phyloP scores from a whole-genome alignment of 306 rosid genomes.

The Purshia tridentata region DNA sequence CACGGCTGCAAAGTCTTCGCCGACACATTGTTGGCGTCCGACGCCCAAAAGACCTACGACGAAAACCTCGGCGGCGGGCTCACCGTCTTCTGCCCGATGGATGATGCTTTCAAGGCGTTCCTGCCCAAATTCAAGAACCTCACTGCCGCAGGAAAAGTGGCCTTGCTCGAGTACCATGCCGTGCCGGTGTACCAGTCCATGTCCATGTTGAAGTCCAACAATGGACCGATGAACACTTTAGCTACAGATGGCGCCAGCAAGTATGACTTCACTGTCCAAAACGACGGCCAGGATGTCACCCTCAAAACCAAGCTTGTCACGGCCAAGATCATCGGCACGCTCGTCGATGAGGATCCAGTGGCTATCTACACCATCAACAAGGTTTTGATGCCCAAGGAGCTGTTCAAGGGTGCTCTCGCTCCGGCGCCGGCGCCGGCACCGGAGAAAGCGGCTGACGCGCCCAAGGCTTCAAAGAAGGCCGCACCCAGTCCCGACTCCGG shows the following conservation, averaged over 20 bases:
- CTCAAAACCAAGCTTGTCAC: slow-evolving; percentile 52
- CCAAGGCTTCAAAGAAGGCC: slow-evolving; percentile 33
- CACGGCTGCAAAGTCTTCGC: slow-evolving; percentile 77
- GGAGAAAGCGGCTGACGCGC: slow-evolving; percentile 53
- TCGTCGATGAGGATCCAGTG: slow-evolving; percentile 64
- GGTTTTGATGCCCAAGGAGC: slow-evolving; percentile 69
- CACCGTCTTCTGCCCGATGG: slow-evolving; percentile 75
- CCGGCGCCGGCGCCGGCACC: slow-evolving; percentile 66
- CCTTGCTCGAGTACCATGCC: slow-evolving; percentile 65
- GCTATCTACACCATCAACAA: slow-evolving; percentile 54
- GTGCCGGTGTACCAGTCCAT: slow-evolving; percentile 64
- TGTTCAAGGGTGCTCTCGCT: slow-evolving; percentile 54
- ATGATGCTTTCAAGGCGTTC: slow-evolving; percentile 60
- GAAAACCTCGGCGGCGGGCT: slow-evolving; percentile 58
- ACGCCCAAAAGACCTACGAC: slow-evolving; percentile 39
- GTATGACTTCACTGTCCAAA: slow-evolving; percentile 72
- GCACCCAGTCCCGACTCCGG: slow-evolving; percentile 26
- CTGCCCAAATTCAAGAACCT: slow-evolving; percentile 70
- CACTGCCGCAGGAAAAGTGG: slow-evolving; percentile 45
- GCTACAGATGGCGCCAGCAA: slow-evolving; percentile 78
- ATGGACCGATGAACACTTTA: slow-evolving; percentile 64
- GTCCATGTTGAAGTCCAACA: slow-evolving; percentile 54
- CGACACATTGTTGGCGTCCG: slow-evolving; percentile 44
- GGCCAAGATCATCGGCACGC: slow-evolving; percentile 62
- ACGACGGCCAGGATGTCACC: slow-evolving; percentile 71